These are phyloP conservation scores for Penicillium sp. DNA, from an alignment of 2,329 filamentous ascomycete genomes.

Conservation along the genomic window DNA sequence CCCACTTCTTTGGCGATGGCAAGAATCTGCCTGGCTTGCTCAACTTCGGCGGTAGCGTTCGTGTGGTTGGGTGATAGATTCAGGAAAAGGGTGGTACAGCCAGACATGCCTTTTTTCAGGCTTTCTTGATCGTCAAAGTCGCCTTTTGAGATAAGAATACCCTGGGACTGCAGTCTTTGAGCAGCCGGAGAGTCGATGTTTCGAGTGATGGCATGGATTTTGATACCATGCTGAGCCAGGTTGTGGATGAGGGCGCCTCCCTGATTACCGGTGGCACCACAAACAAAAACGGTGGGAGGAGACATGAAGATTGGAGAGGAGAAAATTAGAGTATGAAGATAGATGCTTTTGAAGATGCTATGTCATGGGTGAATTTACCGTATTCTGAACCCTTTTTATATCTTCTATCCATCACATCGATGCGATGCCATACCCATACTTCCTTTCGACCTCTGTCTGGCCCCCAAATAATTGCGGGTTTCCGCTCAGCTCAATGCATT, in stretches of 20 bases:
- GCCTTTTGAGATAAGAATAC: conserved; percentile 37
- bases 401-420: not conserved
- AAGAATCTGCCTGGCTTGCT: conserved; percentile 34
- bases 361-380: not conserved
- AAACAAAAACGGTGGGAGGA: conserved; percentile 31
- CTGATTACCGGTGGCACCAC: conserved; percentile 39
- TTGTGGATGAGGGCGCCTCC: conserved; percentile 35
- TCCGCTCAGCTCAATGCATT: conserved; percentile 1
- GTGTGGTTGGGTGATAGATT: conserved; percentile 26
- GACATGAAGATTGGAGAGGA: conserved; percentile 15
- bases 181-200: conserved; percentile 33
- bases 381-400: not conserved
- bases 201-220: conserved; percentile 40
- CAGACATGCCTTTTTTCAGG: conserved; percentile 33
- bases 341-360: not conserved
- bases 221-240: conserved; percentile 32
- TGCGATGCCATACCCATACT: not conserved
- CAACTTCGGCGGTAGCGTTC: conserved; percentile 25
- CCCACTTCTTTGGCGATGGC: conserved; percentile 33
- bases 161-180: conserved; percentile 33
- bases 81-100: conserved; percentile 38
- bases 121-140: conserved; percentile 35
- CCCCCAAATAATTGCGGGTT: conserved; percentile 3
- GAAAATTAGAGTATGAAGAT: not conserved
- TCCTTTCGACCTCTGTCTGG: not conserved